phyloP scores from a whole-genome alignment of 345 rosid species.

The Dipteronia dyeriana region DNA sequence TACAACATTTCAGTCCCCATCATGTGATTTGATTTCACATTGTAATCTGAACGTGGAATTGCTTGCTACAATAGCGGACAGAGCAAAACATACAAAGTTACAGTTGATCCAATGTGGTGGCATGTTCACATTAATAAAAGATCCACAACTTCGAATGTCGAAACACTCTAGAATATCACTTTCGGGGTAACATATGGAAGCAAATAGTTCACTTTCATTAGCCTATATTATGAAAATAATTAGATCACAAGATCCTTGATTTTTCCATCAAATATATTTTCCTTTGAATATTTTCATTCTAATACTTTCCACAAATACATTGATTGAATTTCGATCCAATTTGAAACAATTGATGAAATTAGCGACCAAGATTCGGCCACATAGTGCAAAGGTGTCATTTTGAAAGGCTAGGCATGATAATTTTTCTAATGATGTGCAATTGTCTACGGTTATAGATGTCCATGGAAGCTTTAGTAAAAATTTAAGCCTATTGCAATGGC shows the following conservation, averaged over 20 bases:
- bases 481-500: no score
- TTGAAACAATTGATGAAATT: no score
- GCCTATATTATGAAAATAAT: not conserved
- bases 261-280: not conserved
- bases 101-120: not conserved
- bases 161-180: not conserved
- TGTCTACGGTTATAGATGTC: no score
- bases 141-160: not conserved
- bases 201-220: no score
- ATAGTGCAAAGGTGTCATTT: no score
- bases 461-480: no score
- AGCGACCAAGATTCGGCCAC: no score
- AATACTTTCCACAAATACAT: no score
- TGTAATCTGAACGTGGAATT: rapidly evolving
- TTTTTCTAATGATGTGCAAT: no score
- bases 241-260: not conserved
- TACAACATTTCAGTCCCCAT: not conserved
- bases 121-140: not conserved
- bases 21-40: not conserved
- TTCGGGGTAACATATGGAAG: not conserved
- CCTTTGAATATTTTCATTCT: no score
- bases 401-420: no score
- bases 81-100: not conserved
- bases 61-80: not conserved
- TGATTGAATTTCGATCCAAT: no score